These are phyloP conservation scores for Sporisorium iseilematis-ciliati DNA, from an alignment of 1,284 basidiomycete species.

Conservation along the genomic window DNA sequence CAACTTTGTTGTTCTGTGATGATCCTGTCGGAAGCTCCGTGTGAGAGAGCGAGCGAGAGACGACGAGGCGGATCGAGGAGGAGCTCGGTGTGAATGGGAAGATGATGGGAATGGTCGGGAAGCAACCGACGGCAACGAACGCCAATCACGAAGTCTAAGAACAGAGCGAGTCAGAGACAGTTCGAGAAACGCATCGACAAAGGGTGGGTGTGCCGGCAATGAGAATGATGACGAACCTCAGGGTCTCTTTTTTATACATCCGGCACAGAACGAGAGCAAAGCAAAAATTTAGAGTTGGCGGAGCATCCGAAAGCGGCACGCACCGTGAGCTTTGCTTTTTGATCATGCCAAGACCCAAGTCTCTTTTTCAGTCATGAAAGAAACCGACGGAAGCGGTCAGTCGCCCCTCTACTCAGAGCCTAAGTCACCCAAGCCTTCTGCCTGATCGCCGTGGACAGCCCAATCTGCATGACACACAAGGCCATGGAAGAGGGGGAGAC, in stretches of 20 bases:
- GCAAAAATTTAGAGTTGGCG: slow-evolving; percentile 3
- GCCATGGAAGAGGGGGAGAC: neutral
- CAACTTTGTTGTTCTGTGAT: slow-evolving; percentile 5
- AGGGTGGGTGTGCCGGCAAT: neutral
- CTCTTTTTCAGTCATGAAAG: neutral
- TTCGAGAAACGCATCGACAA: neutral
- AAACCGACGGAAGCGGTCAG: neutral
- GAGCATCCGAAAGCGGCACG: slow-evolving; percentile 12
- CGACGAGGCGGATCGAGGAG: too few relatives aligned
- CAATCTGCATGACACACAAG: neutral
- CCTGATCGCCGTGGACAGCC: neutral
- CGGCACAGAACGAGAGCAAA: neutral
- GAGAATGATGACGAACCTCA: slow-evolving; percentile 5
- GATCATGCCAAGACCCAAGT: neutral
- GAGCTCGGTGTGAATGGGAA: neutral
- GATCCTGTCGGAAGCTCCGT: neutral
- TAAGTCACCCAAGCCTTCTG: neutral
- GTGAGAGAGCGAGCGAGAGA: neutral
- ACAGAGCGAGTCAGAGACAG: neutral
- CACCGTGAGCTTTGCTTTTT: neutral
- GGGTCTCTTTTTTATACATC: slow-evolving; percentile 2
- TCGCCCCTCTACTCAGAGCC: neutral
- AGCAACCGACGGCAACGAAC: neutral
- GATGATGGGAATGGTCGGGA: neutral
- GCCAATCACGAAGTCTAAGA: neutral